A percentile compares a stretch with the other conserved stretches of the same genome.
phyloP scores from a whole-genome alignment of 129 eudicot genomes.

The Helianthus annuus region HanXRQr2.0-SUNRISE NC_035444.2:160214373-160214872 shows the following conservation, averaged over 20 bases:
- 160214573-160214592: neutral
- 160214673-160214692: neutral
- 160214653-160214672: neutral
- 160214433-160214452: too few species aligned
- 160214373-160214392: too few species aligned
- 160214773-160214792: too few species aligned
- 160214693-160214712: neutral
- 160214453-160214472: too few species aligned
- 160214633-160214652: neutral
- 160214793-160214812: too few species aligned
- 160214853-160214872: neutral
- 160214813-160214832: neutral
- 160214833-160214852: neutral
- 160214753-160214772: neutral
- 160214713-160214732: neutral
- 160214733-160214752: neutral
- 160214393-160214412: too few species aligned
- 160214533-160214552: neutral
- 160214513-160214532: neutral
- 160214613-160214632: neutral
- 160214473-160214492: too few species aligned
- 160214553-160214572: neutral
- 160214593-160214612: neutral
- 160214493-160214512: neutral
- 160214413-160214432: too few species aligned